These are phyloP conservation scores for Rhodotorula toruloides DNA, from an alignment of 768 basidiomycete species.

Conservation along the genomic window DNA sequence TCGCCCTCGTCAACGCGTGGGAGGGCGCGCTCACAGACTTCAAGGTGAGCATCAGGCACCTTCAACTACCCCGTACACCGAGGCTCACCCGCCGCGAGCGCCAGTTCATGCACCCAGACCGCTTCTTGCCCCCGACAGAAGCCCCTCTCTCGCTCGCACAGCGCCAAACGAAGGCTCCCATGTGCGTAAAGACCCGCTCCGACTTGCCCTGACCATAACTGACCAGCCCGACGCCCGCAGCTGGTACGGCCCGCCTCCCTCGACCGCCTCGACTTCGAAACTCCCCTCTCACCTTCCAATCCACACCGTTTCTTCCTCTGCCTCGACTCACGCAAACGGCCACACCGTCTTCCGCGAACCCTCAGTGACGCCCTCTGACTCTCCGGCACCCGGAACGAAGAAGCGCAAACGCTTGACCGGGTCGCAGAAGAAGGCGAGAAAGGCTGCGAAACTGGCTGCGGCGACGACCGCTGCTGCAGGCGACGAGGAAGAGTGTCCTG, in stretches of 20 bases:
- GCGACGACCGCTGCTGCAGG: background rate
- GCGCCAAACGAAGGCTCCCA: constrained; percentile 15
- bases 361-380: background rate
- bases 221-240: background rate
- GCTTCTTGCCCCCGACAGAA: constrained; percentile 19
- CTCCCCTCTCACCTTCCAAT: background rate
- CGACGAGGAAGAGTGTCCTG: background rate
- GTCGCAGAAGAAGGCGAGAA: constrained; percentile 34
- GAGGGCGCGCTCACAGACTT: constrained; percentile 24
- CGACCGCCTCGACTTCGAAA: constrained; percentile 16
- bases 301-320: too few relatives aligned
- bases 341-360: too few relatives aligned
- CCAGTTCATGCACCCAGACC: constrained; percentile 5
- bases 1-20: constrained; percentile 32
- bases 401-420: constrained; percentile 33
- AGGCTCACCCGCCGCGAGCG: too few relatives aligned
- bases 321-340: background rate
- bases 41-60: constrained; percentile 11
- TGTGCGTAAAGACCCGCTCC: constrained; percentile 9
- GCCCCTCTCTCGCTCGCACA: constrained; percentile 19
- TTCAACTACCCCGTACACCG: too few relatives aligned
- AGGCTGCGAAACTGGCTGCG: constrained; percentile 21
- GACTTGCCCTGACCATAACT: background rate
- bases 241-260: constrained; percentile 27
- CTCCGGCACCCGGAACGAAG: background rate